Conservation (phyloP, 192 early-diverging fungal species). For the Entophlyctis luteolus region DNA sequence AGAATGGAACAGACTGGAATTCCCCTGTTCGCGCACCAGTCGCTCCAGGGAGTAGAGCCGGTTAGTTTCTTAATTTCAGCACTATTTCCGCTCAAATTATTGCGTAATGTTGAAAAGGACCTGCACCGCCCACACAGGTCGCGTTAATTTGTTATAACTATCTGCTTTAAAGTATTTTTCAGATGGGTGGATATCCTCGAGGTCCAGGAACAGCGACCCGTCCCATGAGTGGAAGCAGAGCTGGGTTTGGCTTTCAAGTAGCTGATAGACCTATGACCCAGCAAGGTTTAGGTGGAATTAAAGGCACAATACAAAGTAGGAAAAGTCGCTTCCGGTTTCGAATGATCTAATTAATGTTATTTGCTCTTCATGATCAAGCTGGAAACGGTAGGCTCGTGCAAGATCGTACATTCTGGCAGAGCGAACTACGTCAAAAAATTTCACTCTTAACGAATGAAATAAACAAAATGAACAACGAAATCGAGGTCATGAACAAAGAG, state of each 20-base stretch:
- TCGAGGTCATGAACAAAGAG: conserved; percentile 45
- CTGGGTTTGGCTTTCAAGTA: conserved; percentile 33
- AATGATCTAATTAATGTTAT: too few relatives aligned
- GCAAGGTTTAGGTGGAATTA: conserved; percentile 58
- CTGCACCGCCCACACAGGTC: conserved; percentile 7
- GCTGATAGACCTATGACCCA: conserved; percentile 59
- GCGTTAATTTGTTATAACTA: background rate
- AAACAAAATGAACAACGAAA: conserved; percentile 40
- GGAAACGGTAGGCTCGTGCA: conserved; percentile 47
- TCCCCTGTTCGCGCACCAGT: conserved; percentile 16
- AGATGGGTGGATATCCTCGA: background rate
- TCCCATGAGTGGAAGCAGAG: conserved; percentile 32
- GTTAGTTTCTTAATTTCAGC: background rate
- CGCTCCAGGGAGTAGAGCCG: conserved; percentile 31
- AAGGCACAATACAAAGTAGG: conserved; percentile 10
- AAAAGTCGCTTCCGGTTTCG: background rate
- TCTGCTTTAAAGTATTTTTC: background rate
- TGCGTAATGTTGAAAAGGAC: background rate
- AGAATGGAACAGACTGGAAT: background rate
- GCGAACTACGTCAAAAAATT: conserved; percentile 51
- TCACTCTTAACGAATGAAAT: conserved; percentile 44
- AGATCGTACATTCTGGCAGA: conserved; percentile 53
- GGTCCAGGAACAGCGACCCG: conserved; percentile 26
- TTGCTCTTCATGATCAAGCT: background rate
- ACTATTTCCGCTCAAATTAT: background rate